Evolutionary conservation across 306 rosid genomes (phyloP).

Genomic region (Abrus pulchellus): DNA sequence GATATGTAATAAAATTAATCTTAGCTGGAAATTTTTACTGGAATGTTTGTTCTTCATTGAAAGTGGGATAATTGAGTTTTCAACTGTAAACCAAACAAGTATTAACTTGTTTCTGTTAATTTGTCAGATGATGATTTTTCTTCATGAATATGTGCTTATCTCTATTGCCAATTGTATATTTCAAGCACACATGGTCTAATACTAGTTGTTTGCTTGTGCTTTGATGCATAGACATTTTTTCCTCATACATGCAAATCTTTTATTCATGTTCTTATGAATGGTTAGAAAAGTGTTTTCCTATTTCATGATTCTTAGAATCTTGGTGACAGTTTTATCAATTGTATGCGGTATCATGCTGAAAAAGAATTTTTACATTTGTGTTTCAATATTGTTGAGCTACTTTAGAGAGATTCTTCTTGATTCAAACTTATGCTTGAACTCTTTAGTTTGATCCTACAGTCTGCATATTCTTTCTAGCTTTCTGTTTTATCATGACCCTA

Average conservation of each 20-base stretch:
- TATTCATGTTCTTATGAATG: constrained; percentile 8
- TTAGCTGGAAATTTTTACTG: no score
- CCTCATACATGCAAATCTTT: neutral
- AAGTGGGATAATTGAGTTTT: no score
- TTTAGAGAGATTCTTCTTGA: neutral
- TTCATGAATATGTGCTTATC: neutral
- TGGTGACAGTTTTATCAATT: neutral
- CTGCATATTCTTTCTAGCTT: neutral
- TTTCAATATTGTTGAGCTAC: neutral
- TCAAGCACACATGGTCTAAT: neutral
- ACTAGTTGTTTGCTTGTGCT: constrained; percentile 23
- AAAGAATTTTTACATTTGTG: neutral
- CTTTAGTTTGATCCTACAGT: neutral
- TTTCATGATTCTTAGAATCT: neutral
- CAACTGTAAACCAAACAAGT: no score
- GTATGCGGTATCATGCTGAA: neutral
- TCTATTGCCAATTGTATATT: neutral
- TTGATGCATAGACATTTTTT: neutral
- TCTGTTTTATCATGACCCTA: constrained; percentile 12
- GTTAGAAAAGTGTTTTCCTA: neutral
- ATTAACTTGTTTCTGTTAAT: constrained; percentile 23
- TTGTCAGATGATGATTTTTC: constrained; percentile 16
- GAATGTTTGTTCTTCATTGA: no score
- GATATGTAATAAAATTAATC: no score
- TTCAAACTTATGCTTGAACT: constrained; percentile 25